Evolutionary conservation across 2,329 filamentous ascomycete genomes (phyloP), one percentile per base, ranked within the genome.

Genomic region (Zasmidium citrigriseum): DNA sequence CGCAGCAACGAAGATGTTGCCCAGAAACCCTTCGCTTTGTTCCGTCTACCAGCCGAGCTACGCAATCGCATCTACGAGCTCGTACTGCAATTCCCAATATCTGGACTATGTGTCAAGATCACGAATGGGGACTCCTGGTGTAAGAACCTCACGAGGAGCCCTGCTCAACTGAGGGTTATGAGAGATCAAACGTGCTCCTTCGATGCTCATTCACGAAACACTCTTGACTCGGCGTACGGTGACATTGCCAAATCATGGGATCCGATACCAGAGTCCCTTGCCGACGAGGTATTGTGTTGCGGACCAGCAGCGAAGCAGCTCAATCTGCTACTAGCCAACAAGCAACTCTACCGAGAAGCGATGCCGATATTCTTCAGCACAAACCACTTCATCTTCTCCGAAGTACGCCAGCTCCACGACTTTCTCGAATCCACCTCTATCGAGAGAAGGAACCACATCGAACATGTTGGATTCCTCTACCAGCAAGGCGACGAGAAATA

Each of bases 281-380:
- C n/a, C n/a, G n/a, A n/a, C n/a, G n/a, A n/a, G n/a, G n/a, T n/a
- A n/a, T n/a, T n/a, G n/a, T n/a, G n/a, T n/a, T n/a, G n/a, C n/a
- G n/a, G n/a, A n/a, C n/a, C n/a, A n/a, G n/a, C n/a, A n/a, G n/a
- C n/a, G n/a, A n/a, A n/a, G n/a, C n/a, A n/a, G n/a, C n/a, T n/a
- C n/a, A n/a, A n/a, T n/a, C n/a, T n/a, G n/a, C n/a, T n/a, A n/a
- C n/a, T n/a, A n/a, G 34, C 60, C 44, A 63, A 48, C 55, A 63
- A 61, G 34, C 53, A 61, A 10, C 38, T 63, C 4, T 51, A 44
- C 27, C 16, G 24, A 2, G 63, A 63, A 21, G 56, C 63, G 5
- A 57, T 61, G 60, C 55, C 55, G 9, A 49, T 57, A 2, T 65
- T 63, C 52, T 63, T 58, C 50, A 20, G 20, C 18, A 10, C 38